Base-by-base conservation (phyloP, 139 green algal species). In the Coelastrella sp. region DNA sequence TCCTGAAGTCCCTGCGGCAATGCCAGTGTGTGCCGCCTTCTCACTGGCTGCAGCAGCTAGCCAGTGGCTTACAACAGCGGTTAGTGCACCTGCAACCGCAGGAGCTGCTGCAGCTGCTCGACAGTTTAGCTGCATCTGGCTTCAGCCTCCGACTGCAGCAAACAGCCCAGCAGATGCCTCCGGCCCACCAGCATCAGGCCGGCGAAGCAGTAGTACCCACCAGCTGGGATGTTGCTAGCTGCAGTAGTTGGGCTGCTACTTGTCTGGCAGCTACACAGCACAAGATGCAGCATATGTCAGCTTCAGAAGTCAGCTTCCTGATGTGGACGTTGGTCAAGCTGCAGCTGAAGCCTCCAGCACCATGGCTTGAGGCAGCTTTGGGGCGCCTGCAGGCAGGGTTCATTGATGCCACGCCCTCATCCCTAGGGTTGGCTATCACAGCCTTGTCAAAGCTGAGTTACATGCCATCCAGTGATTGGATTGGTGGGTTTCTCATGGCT, bases 401-500 rank as follows among this genome's bases (percentile, higher is more conserved):
- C 7, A 17, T 80, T 0, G 64, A 68, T 74, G 79, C 87, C 8
- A 11, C 22, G 5, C 78, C 61, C 0, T 19, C 64, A 47, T 47
- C 61, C 4, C 77, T 91, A 3, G 88, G 80, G 0, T 23, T 66
- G 10, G 80, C 14, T 11, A 22, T 88, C 3, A 17, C 56, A 23
- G 80, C 88, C 16, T n/a, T 82, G 5, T 17, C 80, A 3, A 22
- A 16, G 57, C 80, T 91, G 3, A 80, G 80, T 14, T 88, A 80
- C 23, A 7, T 60, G 23, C 88, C 88, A 4, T 56, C 61, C 3
- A n/a, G 10, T 22, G 88, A 91, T 23, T 91, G 88, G 88, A 3
- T 91, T 57, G 80, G 57, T 71, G 20, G 58, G 4, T 88, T 83
- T 54, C 66, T 91, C 56, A 79, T 91, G 80, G 88, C 88, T 7